Evolutionary conservation across 768 basidiomycete species (phyloP), one percentile per base, ranked within the genome.

Genomic region (Suillus decipiens): DNA sequence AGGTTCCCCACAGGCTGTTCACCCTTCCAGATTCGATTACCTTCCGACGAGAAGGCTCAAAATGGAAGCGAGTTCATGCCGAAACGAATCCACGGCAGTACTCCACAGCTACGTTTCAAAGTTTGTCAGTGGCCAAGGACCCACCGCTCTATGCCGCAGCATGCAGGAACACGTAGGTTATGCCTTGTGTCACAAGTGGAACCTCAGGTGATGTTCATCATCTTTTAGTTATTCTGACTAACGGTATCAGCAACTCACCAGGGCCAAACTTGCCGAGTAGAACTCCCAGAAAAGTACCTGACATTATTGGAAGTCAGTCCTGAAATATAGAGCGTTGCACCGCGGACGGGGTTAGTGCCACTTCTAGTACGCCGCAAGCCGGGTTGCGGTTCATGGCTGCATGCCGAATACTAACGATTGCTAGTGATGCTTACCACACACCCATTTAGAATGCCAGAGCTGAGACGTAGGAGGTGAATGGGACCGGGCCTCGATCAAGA

Each of bases 61-160:
- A 56, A 37, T 22, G 2, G 55, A 56, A 39, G 36, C 15, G 36
- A 57, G 39, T 5, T 39, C 24, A 39, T 39, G 22, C 37, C 36
- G 55, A 39, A 56, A 56, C 24, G 31, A 19, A 57, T 57, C 56
- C 19, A 12, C 19, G 33, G 31, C 19, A 34, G 33, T 41, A 41
- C 56, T 57, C 56, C 56, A 57, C 39, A 57, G 17, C 39, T 57
- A 17, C 19, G 31, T 17, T 57, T 28, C 55, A 56, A 17, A 24
- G 37, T 37, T 39, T 56, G 22, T 24, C 22, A 39, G 55, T 57
- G 39, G 17, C 50, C 15, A 2, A 15, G 5, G 55, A 39, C 10
- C 9, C 2, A 31, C 10, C 31, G 50, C 4, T 19, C 5, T 31
- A 33, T 53, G 19, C 31, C 33, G 11, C 33, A 14, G 11, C 2